These are phyloP conservation scores for Amanita fuliginea DNA, from an alignment of 768 basidiomycete species.

Conservation along the genomic window DNA sequence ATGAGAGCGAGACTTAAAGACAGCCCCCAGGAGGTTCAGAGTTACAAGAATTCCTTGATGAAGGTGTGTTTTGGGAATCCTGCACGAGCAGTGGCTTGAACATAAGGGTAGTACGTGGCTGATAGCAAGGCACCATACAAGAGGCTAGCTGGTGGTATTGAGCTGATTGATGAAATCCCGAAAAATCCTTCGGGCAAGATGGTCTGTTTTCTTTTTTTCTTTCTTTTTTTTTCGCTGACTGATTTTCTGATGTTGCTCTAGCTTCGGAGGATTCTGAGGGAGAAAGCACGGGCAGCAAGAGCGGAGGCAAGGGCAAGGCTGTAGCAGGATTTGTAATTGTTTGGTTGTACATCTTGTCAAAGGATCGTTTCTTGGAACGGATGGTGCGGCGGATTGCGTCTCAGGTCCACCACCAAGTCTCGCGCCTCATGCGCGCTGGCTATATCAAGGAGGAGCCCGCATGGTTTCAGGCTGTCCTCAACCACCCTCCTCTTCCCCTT, in stretches of 20 bases:
- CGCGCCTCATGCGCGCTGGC: slow-evolving; percentile 63
- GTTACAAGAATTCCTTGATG: slow-evolving; percentile 33
- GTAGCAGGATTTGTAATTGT: slow-evolving; percentile 12
- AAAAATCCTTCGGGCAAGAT: slow-evolving; percentile 69
- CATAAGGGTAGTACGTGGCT: slow-evolving; percentile 34
- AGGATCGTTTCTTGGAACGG: neutral
- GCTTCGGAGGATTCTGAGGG: slow-evolving; percentile 43
- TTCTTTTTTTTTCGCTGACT: no score
- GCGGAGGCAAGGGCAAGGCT: slow-evolving; percentile 8
- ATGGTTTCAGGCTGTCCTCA: slow-evolving; percentile 80
- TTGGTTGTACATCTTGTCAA: no score
- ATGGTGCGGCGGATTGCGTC: slow-evolving; percentile 78
- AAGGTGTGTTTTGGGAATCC: slow-evolving; percentile 34
- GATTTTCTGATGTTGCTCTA: slow-evolving; percentile 9
- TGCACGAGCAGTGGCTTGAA: neutral
- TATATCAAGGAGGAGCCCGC: slow-evolving; percentile 56
- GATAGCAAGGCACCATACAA: slow-evolving; percentile 53
- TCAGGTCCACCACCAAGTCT: slow-evolving; percentile 83
- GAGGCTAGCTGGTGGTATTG: slow-evolving; percentile 47
- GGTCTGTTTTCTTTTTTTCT: no score
- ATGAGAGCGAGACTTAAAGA: slow-evolving; percentile 24
- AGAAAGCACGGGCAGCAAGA: slow-evolving; percentile 26
- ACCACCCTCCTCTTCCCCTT: slow-evolving; percentile 80
- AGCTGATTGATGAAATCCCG: slow-evolving; percentile 50
- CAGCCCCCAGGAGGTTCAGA: slow-evolving; percentile 20